Evolutionary conservation across 2,329 filamentous ascomycete genomes (phyloP).

Genomic region (Fusarium decemcellulare): DNA sequence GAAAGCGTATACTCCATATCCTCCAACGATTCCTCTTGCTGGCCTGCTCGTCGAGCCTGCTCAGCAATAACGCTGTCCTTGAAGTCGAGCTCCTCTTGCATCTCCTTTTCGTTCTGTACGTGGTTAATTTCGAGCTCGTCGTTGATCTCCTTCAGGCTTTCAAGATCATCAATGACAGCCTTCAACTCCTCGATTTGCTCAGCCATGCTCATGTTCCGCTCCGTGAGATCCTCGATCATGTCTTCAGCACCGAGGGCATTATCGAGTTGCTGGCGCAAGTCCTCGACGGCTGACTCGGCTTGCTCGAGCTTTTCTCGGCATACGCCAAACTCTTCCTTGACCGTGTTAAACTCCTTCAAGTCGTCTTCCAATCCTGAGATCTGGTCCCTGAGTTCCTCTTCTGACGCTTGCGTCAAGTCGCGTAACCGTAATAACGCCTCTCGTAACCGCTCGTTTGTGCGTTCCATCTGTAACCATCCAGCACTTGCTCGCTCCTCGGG

Average conservation of each 20-base stretch:
- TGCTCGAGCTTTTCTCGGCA: conserved; percentile 81
- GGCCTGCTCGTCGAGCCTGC: conserved; percentile 77
- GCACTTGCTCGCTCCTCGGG: conserved; percentile 89
- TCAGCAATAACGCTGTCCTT: conserved; percentile 89
- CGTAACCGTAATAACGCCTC: conserved; percentile 88
- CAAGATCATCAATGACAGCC: conserved; percentile 86
- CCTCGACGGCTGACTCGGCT: conserved; percentile 82
- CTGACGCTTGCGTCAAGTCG: conserved; percentile 89
- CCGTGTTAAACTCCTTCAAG: conserved; percentile 74
- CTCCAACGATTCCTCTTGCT: conserved; percentile 85
- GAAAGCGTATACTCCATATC: conserved; percentile 93
- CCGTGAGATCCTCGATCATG: conserved; percentile 92
- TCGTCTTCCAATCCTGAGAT: conserved; percentile 82
- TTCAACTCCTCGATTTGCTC: conserved; percentile 89
- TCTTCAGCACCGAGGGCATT: conserved; percentile 90
- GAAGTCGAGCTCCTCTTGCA: conserved; percentile 94
- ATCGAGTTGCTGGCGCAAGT: conserved; percentile 92
- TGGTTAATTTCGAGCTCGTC: conserved; percentile 96
- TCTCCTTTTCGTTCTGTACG: conserved; percentile 91
- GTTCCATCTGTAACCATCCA: conserved; percentile 93
- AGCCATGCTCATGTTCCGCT: conserved; percentile 86
- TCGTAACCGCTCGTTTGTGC: conserved; percentile 87
- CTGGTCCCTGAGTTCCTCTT: conserved; percentile 82
- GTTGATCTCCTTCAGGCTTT: conserved; percentile 91
- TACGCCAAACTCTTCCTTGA: conserved; percentile 79